Base-by-base conservation (phyloP, 2,329 filamentous ascomycete genomes). In the Penicillium sp. region DNA sequence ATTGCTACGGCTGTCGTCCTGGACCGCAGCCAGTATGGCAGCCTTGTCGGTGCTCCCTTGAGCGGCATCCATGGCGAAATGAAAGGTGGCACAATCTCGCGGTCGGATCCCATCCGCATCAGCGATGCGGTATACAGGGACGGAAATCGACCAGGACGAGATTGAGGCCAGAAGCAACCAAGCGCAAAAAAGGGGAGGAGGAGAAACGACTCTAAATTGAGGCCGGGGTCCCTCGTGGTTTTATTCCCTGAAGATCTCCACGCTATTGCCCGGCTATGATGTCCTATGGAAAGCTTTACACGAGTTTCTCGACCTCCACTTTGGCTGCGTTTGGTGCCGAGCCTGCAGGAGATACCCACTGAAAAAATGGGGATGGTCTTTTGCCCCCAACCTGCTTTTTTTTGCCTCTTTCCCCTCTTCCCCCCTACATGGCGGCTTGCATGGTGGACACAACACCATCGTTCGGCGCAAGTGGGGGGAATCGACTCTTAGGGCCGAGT, bases 1-100 rank as follows among this genome's bases (percentile, higher is more conserved):
- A 25, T 62, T 59, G 25, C 64, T 69, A 3, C 57, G 66, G 40
- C 63, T 60, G 26, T 63, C 59, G n/a, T 66, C 65, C 22, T 59
- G 43, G 25, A 63, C 62, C 14, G 55, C 61, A 35, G 37, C 56
- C 33, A 53, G 25, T 25, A 57, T 28, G 19, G 38, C 45, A 11
- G 52, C 30, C 26, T 57, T 52, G 16, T 28, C 19, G 54, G 52
- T 38, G 37, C 28, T 19, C 22, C 30, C 51, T 52, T 56, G 38
- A 45, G 37, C 25, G 52, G 25, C 57, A 13, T 57, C 57, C 63
- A 65, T 67, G 16, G 45, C 59, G 57, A 45, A 51, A 59, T 49
- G 33, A 19, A 19, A 56, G 45, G 26, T 54, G 19, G 43, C 19
- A 49, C 35, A 45, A 54, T 58, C 35, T 16, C 35, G 53, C 37